Evolutionary conservation across 306 rosid genomes (phyloP).

Genomic region (Quercus agrifolia): DNA sequence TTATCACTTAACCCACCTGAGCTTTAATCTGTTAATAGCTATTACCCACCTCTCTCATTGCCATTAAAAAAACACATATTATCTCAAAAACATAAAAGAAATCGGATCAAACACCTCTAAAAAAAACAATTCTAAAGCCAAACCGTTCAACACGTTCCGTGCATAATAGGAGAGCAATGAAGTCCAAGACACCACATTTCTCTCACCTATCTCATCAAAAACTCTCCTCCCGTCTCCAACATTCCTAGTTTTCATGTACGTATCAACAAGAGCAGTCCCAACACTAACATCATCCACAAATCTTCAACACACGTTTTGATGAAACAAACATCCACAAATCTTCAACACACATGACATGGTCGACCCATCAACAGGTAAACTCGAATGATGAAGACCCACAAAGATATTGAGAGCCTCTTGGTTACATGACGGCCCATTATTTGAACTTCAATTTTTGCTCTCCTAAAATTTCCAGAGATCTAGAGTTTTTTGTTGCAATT

Average conservation of each 20-base stretch:
- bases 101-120: not conserved
- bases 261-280: constrained; percentile 70
- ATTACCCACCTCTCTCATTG: too few species aligned
- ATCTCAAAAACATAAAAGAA: too few species aligned
- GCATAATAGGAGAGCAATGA: constrained; percentile 66
- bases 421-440: constrained; percentile 2
- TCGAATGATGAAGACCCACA: constrained; percentile 32
- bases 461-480: too few species aligned
- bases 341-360: constrained; percentile 55
- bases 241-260: constrained; percentile 72
- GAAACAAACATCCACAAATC: constrained; percentile 42
- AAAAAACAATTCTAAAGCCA: constrained; percentile 37
- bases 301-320: constrained; percentile 37
- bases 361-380: constrained; percentile 35
- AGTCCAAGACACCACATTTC: constrained; percentile 80
- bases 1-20: too few species aligned
- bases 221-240: constrained; percentile 57
- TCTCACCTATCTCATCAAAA: constrained; percentile 67
- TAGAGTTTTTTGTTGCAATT: too few species aligned
- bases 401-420: constrained; percentile 48
- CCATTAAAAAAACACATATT: too few species aligned
- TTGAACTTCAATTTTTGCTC: too few species aligned
- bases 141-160: constrained; percentile 35
- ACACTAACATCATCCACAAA: constrained; percentile 54
- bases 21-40: too few species aligned